Percentiles rank a stretch among this genome's conserved stretches.
Conservation (phyloP, 768 basidiomycete genomes). For the Termitomyces sp. region DNA sequence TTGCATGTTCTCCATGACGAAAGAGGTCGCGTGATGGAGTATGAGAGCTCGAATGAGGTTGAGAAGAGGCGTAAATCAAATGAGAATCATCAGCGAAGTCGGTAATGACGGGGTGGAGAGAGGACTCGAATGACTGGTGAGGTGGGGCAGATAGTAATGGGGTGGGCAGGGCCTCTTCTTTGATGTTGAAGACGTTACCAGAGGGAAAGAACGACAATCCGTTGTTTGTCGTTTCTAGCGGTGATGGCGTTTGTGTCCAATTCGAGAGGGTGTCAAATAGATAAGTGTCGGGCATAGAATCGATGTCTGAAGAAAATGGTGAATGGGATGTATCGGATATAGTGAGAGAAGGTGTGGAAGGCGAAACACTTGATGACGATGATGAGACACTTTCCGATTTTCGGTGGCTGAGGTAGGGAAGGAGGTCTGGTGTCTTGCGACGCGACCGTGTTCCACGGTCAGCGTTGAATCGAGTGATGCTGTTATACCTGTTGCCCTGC, state of each 20-base stretch:
- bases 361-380: conserved; percentile 36
- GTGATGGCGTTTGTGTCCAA: conserved; percentile 19
- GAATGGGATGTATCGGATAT: conserved; percentile 22
- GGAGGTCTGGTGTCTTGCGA: conserved; percentile 32
- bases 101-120: conserved; percentile 27
- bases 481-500: conserved; percentile 38
- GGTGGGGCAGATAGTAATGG: conserved; percentile 19
- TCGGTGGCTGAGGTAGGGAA: conserved; percentile 24
- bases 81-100: conserved; percentile 28
- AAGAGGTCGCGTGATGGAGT: conserved; percentile 2
- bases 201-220: conserved; percentile 15
- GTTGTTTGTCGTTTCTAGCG: conserved; percentile 12
- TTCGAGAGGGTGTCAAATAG: conserved; percentile 18
- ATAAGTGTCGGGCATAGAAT: conserved; percentile 18
- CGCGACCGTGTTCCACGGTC: conserved; percentile 33
- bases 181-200: conserved; percentile 14
- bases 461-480: conserved; percentile 44
- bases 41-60: neutral
- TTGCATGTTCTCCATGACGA: conserved; percentile 4
- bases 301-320: conserved; percentile 18
- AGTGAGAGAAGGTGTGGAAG: conserved; percentile 28
- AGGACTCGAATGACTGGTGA: conserved; percentile 27
- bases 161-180: conserved; percentile 18
- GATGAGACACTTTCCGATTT: conserved; percentile 37
- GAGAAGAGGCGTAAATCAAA: conserved; percentile 13